These are phyloP conservation scores for Salix exigua DNA, from an alignment of 345 rosid genomes.

Conservation along the genomic window DNA sequence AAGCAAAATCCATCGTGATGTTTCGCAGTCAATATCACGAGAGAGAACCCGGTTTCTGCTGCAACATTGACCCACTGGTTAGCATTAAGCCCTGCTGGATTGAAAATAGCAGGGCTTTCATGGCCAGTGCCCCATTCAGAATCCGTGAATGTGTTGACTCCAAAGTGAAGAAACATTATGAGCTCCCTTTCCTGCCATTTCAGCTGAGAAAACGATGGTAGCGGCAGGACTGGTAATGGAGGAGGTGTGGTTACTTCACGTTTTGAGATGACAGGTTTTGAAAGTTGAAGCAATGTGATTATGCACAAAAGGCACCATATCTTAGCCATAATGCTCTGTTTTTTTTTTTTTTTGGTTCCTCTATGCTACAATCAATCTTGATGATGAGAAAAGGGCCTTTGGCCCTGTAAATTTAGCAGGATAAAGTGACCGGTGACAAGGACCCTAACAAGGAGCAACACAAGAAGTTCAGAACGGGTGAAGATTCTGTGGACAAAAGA, in stretches of 20 bases:
- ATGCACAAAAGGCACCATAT: background rate
- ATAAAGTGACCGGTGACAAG: background rate
- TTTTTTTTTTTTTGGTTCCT: background rate
- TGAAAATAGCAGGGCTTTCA: conserved; percentile 51
- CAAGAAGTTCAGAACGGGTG: conserved; percentile 1
- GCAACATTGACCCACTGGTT: conserved; percentile 56
- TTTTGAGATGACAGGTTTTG: conserved; percentile 4
- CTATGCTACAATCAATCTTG: background rate
- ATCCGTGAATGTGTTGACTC: conserved; percentile 74
- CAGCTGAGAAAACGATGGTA: conserved; percentile 58
- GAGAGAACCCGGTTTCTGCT: conserved; percentile 48
- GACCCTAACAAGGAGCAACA: background rate
- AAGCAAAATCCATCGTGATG: conserved; percentile 82
- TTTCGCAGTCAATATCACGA: conserved; percentile 65
- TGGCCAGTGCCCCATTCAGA: conserved; percentile 75
- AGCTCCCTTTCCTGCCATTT: conserved; percentile 75
- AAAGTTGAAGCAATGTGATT: conserved; percentile 12
- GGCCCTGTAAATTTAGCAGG: background rate
- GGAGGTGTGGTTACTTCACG: conserved; percentile 53
- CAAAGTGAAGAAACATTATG: conserved; percentile 77
- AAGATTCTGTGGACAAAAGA: conserved; percentile 7
- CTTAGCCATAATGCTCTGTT: conserved; percentile 11
- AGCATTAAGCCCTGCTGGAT: conserved; percentile 45
- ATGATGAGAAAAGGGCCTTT: background rate
- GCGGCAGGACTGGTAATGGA: conserved; percentile 59